Evolutionary conservation across 441 rosid species (phyloP), one percentile per base, ranked within the genome.

Genomic region (Sinapis alba): DNA sequence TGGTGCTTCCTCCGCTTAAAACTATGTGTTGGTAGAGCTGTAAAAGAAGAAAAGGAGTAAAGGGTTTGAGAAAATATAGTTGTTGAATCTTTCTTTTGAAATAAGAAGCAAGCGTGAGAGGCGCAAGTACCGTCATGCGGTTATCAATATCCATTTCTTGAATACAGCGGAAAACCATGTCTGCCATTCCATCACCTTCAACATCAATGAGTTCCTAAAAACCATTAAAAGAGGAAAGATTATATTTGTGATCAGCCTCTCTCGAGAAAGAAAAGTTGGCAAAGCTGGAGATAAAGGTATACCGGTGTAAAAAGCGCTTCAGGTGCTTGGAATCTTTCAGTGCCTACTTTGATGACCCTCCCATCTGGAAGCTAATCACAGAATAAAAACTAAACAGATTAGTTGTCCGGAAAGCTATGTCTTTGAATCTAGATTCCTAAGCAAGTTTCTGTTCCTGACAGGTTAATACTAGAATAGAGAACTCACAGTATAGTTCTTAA

Each of bases 121-220:
- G 50, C 32, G 19, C 34, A 68, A 67, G 32, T 87, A 95, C 98
- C 95, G 80, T 91, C 98, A 95, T 93, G 21, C 99, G 86, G 79
- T 93, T 95, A 83, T 95, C 99, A 41, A 95, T 93, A 86, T 95
- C 99, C 99, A 95, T 93, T 88, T 95, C 99, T 84, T 93, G 98
- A 79, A 95, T 93, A 86, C 99, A 95, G 74, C 89, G 98, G 76
- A 95, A 95, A 72, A 91, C 99, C 99, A 93, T 95, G 77, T 95
- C 98, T 78, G 99, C 99, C 97, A 95, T 91, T 61, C 99, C 99
- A 88, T 95, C 99, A 70, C 98, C 99, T 86, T 95, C 99, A 78
- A 93, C 95, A 81, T 95, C 99, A 68, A 93, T 90, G 76, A 93
- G 97, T 74, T 93, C 99, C 99, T 95, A 80, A 53, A 74, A 16